Base-by-base conservation (phyloP, 768 basidiomycete species). In the Clitopilus passeckerianus region DNA sequence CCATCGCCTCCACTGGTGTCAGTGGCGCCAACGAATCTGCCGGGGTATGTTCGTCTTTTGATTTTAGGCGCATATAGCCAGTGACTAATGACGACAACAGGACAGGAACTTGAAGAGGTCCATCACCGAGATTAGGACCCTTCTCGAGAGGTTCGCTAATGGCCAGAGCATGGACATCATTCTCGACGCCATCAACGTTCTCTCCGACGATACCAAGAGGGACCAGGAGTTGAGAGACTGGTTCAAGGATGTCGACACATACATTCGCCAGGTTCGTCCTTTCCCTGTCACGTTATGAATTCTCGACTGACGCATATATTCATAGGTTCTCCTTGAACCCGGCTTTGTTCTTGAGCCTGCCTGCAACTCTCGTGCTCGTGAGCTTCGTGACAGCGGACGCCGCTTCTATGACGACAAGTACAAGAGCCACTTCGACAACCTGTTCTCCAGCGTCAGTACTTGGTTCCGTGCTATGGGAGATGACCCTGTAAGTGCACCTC, bases 81-180 rank as follows among this genome's bases (percentile, higher is more conserved):
- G 30, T 22, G 15, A 35, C 57, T 46, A 22, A 20, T 5, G 34
- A 55, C 41, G 53, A 20, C 3, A 24, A 27, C 54, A 85, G 75
- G 85, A 92, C 64, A 74, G 79, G 1, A 69, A 78, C 5, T 76
- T 95, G 66, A 75, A 82, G 53, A 72, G 78, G 34, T 80, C 89
- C 12, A 78, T 81, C 23, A 61, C 68, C 37, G 85, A 93, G 67
- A 80, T 95, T 27, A 86, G 91, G 52, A 87, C 86, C 1, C 78
- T 98, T 10, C 84, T 97, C 43, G 95, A 98, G 72, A 87, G 96
- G 20, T 95, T 98, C 70, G 95, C 95, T 6, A 88, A 92, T 65
- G 83, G 82, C 56, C 68, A 75, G 65, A 85, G 84, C 37, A 81
- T 95, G 72, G 77, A 87, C 59, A 71, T 79, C 30, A 81, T 96